phyloP scores from a whole-genome alignment of 1,284 basidiomycete species.

The Boletus subluridellus region DNA sequence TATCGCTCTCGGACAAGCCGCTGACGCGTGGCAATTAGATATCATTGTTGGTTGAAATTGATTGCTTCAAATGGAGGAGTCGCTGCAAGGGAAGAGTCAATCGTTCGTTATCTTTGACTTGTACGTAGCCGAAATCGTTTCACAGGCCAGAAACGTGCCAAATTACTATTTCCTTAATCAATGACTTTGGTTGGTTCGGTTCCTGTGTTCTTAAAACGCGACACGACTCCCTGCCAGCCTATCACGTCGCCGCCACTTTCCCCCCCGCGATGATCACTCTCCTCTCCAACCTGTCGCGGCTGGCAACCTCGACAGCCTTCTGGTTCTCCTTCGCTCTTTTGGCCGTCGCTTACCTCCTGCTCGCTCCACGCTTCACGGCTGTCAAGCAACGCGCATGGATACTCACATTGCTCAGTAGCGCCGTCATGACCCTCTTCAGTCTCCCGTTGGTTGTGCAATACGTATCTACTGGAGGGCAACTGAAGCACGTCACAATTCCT shows the following conservation, averaged over 20 bases:
- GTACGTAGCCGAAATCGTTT: constrained; percentile 18
- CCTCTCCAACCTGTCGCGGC: constrained; percentile 11
- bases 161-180: constrained; percentile 4
- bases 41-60: background rate
- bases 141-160: constrained; percentile 25
- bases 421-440: constrained; percentile 44
- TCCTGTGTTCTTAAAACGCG: constrained; percentile 26
- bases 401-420: constrained; percentile 46
- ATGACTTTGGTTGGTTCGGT: constrained; percentile 11
- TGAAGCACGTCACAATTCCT: constrained; percentile 28
- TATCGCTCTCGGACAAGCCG: background rate
- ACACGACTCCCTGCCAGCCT: constrained; percentile 2
- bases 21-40: background rate
- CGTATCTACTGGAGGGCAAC: constrained; percentile 33
- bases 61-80: constrained; percentile 5
- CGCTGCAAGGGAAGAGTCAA: constrained; percentile 12
- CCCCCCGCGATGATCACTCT: constrained; percentile 24
- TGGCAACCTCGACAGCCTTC: constrained; percentile 26
- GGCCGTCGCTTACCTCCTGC: constrained; percentile 34
- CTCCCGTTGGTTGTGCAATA: constrained; percentile 48
- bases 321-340: constrained; percentile 27
- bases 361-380: constrained; percentile 36
- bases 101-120: constrained; percentile 19
- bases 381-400: constrained; percentile 52
- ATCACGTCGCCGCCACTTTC: constrained; percentile 25